Conservation (phyloP, 2,329 filamentous ascomycete species). For the Botryotinia convoluta region DNA sequence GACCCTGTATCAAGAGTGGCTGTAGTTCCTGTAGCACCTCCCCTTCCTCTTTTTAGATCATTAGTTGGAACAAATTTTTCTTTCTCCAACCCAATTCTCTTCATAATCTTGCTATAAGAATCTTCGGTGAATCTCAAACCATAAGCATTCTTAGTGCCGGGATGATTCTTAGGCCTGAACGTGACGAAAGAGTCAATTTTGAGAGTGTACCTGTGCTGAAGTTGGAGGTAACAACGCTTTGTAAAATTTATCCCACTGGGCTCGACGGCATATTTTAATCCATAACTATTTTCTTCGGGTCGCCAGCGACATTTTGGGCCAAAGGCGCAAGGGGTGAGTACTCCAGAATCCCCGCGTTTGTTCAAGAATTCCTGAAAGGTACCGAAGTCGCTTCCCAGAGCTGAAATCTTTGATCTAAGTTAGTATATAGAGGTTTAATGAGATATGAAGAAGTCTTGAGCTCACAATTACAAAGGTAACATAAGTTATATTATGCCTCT, state of each 20-base stretch:
- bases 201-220: slow-evolving; percentile 1
- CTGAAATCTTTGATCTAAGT: neutral
- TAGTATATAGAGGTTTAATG: neutral
- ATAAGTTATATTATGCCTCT: neutral
- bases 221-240: neutral
- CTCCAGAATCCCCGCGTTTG: neutral
- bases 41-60: neutral
- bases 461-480: slow-evolving; percentile 3
- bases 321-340: neutral
- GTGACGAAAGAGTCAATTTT: neutral
- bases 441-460: neutral
- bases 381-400: neutral
- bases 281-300: neutral
- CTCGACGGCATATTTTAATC: neutral
- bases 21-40: neutral
- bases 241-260: neutral
- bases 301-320: neutral
- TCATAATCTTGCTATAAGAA: neutral
- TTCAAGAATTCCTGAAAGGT: neutral
- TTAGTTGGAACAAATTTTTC: neutral
- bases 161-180: neutral
- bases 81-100: neutral
- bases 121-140: neutral
- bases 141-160: neutral
- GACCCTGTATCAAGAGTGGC: neutral